Evolutionary conservation across 768 basidiomycete genomes (phyloP).

Genomic region (Tricholoma sp.): DNA sequence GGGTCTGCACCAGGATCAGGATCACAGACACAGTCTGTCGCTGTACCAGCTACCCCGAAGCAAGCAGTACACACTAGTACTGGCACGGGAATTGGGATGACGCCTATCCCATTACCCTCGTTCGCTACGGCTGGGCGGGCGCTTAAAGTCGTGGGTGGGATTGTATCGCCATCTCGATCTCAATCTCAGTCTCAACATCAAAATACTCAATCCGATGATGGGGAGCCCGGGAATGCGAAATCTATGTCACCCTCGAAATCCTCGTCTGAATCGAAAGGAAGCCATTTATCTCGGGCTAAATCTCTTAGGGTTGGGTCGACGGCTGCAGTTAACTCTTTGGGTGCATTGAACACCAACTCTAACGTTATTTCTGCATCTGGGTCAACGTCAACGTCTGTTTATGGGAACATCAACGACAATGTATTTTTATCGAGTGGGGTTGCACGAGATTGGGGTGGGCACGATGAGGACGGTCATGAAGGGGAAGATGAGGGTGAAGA

Average conservation of each 20-base stretch:
- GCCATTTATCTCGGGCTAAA: not conserved
- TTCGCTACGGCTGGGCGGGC: constrained; percentile 30
- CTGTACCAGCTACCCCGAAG: too few relatives aligned
- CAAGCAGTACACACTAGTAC: too few relatives aligned
- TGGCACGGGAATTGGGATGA: constrained; percentile 3
- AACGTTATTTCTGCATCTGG: not conserved
- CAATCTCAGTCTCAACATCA: too few relatives aligned
- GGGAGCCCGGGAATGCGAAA: not conserved
- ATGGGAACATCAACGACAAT: not conserved
- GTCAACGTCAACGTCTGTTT: not conserved
- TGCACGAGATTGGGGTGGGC: not conserved
- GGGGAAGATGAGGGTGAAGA: not conserved
- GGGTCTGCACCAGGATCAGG: too few relatives aligned
- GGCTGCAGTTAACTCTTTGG: not conserved
- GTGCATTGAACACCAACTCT: too few relatives aligned
- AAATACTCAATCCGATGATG: not conserved
- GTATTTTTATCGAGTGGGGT: not conserved
- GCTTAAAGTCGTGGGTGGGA: not conserved
- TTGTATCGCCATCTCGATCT: not conserved
- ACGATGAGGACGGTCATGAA: not conserved
- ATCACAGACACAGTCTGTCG: too few relatives aligned
- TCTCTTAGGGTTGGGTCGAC: not conserved
- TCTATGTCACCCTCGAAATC: not conserved
- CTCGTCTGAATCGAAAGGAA: not conserved
- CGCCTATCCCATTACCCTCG: constrained; percentile 34